Evolutionary conservation across 2,329 filamentous ascomycete species (phyloP), one percentile per base, ranked within the genome.

Genomic region (Arthrinium phaeospermum): DNA sequence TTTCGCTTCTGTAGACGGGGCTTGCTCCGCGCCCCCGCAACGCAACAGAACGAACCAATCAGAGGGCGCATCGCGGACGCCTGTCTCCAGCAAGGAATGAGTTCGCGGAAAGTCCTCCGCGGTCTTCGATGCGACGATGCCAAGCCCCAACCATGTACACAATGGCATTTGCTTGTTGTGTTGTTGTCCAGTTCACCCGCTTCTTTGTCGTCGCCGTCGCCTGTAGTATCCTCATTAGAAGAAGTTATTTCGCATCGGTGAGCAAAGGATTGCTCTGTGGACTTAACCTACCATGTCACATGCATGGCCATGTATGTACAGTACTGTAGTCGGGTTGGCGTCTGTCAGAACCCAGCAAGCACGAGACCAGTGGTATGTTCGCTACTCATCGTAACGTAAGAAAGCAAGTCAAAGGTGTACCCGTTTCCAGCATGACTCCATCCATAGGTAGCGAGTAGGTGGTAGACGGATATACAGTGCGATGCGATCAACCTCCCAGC

Each of bases 361-460:
- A 22, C 19, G 46, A 49, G 1, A 49, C n/a, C n/a, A n/a, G n/a
- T n/a, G n/a, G 46, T n/a, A 47, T 47, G 30, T 64, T 64, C 22
- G 16, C 57, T n/a, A n/a, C 57, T 64, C 57, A 64, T 64, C 34
- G 57, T 10, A 41, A 41, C 57, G 57, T 64, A n/a, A 64, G 57
- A 16, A 14, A 45, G 16, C 44, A 45, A 45, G 44, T 45, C n/a
- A 16, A n/a, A n/a, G n/a, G 46, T 41, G 37, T 13, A 14, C 19
- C 30, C 22, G 34, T 24, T n/a, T 34, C 57, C 12, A 27, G 12
- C 49, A 27, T 12, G 22, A 22, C 8, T 7, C 46, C 22, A 8
- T n/a, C n/a, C 6, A 6, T 49, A n/a, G 16, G 47, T 49, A 24
- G 47, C 47, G 53, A 61, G 27, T 61, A 61, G 27, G 27, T 34